These are phyloP conservation scores for Aspergillus neotritici DNA, from an alignment of 2,329 filamentous ascomycete species.

Conservation along the genomic window DNA sequence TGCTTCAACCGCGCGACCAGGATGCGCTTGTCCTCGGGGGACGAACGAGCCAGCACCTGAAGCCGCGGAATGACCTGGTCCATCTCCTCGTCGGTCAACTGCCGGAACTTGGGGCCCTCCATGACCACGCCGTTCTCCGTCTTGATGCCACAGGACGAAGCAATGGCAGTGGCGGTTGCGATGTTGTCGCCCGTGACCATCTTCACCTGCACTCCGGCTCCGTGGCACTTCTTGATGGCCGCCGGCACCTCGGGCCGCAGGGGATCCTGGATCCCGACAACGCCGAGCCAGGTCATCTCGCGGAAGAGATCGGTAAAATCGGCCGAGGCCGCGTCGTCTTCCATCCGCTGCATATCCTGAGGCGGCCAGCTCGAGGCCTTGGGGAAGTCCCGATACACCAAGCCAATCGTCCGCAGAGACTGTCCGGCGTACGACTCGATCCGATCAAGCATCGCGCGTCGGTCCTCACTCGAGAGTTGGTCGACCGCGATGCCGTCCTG, in stretches of 20 bases:
- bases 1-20: constrained; percentile 57
- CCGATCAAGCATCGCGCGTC: constrained; percentile 23
- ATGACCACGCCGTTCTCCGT: constrained; percentile 56
- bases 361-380: constrained; percentile 66
- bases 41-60: constrained; percentile 60
- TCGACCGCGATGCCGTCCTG: constrained; percentile 19
- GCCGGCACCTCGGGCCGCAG: constrained; percentile 62
- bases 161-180: constrained; percentile 67
- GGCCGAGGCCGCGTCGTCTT: constrained; percentile 58
- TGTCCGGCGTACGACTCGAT: constrained; percentile 43
- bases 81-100: constrained; percentile 56
- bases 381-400: constrained; percentile 68
- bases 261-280: constrained; percentile 71
- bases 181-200: constrained; percentile 71
- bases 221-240: constrained; percentile 62
- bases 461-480: constrained; percentile 22
- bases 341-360: constrained; percentile 47
- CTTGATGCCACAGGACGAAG: constrained; percentile 65
- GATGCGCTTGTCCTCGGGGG: constrained; percentile 62
- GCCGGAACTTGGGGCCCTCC: constrained; percentile 64
- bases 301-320: constrained; percentile 64
- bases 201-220: constrained; percentile 64
- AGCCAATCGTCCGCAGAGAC: constrained; percentile 68
- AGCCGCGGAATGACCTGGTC: constrained; percentile 54
- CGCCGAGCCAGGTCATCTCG: constrained; percentile 66